Evolutionary conservation across 495 filamentous ascomycete genomes (phyloP).

Genomic region (Thozetella sp.): DNA sequence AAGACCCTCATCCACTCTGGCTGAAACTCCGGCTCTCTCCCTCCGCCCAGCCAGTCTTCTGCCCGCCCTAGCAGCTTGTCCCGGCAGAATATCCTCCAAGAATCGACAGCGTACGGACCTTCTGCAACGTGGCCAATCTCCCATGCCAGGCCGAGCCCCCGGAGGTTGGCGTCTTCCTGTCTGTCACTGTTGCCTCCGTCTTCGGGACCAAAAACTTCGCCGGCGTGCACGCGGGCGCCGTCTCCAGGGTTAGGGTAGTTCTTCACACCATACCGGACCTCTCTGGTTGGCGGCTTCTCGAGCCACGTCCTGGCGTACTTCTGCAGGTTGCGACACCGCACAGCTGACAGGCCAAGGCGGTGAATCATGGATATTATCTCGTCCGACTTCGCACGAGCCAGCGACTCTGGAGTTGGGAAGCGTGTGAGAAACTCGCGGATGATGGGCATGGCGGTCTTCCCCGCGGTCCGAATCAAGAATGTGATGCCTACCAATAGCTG

Average conservation of each 20-base stretch:
- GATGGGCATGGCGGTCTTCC: conserved; percentile 73
- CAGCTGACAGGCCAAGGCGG: conserved; percentile 72
- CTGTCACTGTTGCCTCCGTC: conserved; percentile 11
- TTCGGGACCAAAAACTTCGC: conserved; percentile 41
- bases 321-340: conserved; percentile 52
- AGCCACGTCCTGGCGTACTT: conserved; percentile 73
- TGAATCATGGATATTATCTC: conserved; percentile 66
- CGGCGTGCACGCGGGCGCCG: conserved; percentile 52
- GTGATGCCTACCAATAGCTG: conserved; percentile 74
- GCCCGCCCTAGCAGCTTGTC: conserved; percentile 71
- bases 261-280: conserved; percentile 62
- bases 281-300: conserved; percentile 57
- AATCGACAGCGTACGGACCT: conserved; percentile 88
- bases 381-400: conserved; percentile 58
- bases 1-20: conserved; percentile 88
- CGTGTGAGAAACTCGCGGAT: conserved; percentile 66
- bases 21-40: conserved; percentile 41
- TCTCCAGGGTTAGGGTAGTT: conserved; percentile 66
- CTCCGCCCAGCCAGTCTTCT: conserved; percentile 60
- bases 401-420: conserved; percentile 67
- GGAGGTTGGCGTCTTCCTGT: conserved; percentile 16
- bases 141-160: conserved; percentile 57
- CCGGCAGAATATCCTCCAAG: conserved; percentile 92
- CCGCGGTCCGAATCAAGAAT: conserved; percentile 82
- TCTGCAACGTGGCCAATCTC: conserved; percentile 87